Evolutionary conservation across 1,284 basidiomycete genomes (phyloP).

Genomic region (Trametes versicolor): DNA sequence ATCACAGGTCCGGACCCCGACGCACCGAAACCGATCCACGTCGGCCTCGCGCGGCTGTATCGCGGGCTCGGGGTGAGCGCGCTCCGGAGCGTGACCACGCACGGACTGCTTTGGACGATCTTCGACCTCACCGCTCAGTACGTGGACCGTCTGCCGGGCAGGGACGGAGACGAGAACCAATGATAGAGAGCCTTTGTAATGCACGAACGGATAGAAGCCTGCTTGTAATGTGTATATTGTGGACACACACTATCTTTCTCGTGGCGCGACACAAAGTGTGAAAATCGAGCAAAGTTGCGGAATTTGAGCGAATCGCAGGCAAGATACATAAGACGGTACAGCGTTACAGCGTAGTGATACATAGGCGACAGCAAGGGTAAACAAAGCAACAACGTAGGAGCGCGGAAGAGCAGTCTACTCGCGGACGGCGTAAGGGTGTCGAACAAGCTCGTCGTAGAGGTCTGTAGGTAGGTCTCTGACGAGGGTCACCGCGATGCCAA

Average conservation of each 20-base stretch:
- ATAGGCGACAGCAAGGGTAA: constrained; percentile 27
- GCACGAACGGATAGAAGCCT: constrained; percentile 12
- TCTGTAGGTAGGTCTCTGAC: constrained; percentile 90
- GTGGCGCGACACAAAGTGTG: background rate
- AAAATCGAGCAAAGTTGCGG: no score
- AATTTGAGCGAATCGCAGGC: no score
- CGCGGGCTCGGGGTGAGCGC: constrained; percentile 88
- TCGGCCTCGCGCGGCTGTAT: constrained; percentile 81
- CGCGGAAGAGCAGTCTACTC: constrained; percentile 21
- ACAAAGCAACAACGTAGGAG: constrained; percentile 7
- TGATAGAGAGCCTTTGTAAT: constrained; percentile 9
- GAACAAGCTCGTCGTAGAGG: constrained; percentile 91
- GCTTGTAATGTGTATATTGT: constrained; percentile 31
- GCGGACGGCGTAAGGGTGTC: constrained; percentile 79
- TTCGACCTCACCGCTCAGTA: constrained; percentile 80
- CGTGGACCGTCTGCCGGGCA: constrained; percentile 72
- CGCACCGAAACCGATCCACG: constrained; percentile 72
- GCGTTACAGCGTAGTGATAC: constrained; percentile 27
- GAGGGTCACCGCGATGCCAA: constrained; percentile 92
- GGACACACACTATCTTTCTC: constrained; percentile 6
- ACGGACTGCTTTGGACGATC: constrained; percentile 85
- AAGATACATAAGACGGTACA: background rate
- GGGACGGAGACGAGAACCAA: constrained; percentile 25
- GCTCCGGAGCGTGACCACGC: constrained; percentile 83
- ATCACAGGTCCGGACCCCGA: constrained; percentile 77